These are phyloP conservation scores for Paramecium primaurelia DNA, from an alignment of 73 alveolate species.

Conservation along the genomic window DNA sequence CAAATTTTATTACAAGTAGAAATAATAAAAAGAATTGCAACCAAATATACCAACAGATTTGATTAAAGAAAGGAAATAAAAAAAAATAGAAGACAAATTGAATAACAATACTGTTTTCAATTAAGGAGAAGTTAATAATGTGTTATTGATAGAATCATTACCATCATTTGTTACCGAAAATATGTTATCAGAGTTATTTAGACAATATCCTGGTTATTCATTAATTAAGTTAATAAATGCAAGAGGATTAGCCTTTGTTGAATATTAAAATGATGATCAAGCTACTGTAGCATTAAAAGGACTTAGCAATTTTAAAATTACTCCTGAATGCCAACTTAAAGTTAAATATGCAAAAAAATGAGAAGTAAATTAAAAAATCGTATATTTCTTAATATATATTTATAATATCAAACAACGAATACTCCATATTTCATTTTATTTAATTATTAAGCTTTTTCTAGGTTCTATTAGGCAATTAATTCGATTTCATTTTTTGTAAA, in stretches of 20 bases:
- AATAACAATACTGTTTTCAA: not conserved
- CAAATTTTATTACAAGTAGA: constrained; percentile 26
- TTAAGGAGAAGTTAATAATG: constrained; percentile 38
- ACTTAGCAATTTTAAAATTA: not conserved
- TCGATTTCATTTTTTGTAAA: not conserved
- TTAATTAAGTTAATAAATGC: not conserved
- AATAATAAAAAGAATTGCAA: constrained; percentile 12
- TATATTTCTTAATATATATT: not conserved
- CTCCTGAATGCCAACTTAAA: not conserved
- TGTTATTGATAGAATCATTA: not conserved
- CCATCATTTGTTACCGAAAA: constrained; percentile 8
- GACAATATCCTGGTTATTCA: constrained; percentile 39
- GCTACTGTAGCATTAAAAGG: constrained; percentile 44
- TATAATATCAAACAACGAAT: not conserved
- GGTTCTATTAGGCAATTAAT: not conserved
- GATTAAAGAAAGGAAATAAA: not conserved
- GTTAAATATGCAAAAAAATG: constrained; percentile 22
- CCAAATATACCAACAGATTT: constrained; percentile 7
- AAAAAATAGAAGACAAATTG: not conserved
- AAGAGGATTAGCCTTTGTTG: constrained; percentile 46
- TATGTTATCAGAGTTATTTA: not conserved
- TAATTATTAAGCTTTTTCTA: not conserved
- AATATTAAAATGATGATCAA: constrained; percentile 1
- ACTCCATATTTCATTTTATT: constrained; percentile 36
- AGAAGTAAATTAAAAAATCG: not conserved